Base-by-base conservation (phyloP, 208 protist genomes). In the Wallacemonas sp. region DNA sequence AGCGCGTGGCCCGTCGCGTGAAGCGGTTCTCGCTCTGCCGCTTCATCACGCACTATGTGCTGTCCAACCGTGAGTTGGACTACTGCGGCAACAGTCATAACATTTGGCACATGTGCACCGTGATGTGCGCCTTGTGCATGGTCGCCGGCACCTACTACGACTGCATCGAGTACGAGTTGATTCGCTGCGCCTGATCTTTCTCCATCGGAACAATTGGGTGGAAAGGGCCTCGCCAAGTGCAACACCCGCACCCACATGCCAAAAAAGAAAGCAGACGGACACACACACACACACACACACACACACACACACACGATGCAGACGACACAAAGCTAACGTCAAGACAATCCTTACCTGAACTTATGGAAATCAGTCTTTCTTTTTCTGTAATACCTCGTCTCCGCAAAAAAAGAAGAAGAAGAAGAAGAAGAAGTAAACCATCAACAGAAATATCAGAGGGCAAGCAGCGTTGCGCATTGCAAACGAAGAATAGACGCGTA, bases 1-100 rank as follows among this genome's bases (percentile, higher is more conserved):
- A 59, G 26, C 8, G n/a, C 52, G 8, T 59, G 12, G 29, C 18
- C 4, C 12, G 32, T 14, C 32, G 52, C 4, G 16, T 33, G 10
- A 10, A 32, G 10, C 42, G 62, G 8, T 52, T 67, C 42, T 67
- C 42, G 12, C 28, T 84, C 3, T 23, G 57, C 12, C 50, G 69
- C 38, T 45, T 70, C 20, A 41, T 85, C 59, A 70, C 69, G 42
- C 67, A 52, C 18, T 87, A 77, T 61, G 23, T 86, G 20, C 50
- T 83, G 12, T 82, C 80, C 1, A 54, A 76, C 25, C 52, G 67
- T 12, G 81, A 86, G 1, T 57, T 93, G 26, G 76, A 86, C 45
- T 93, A 81, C 62, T 61, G 75, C 32, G 77, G 77, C 52, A 89
- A 93, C 59, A 88, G 81, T 32, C 81, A 93, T 65, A 83, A 77